Base-by-base conservation (phyloP, 164 flowering plant species). In the Amborella trichopoda region DNA sequence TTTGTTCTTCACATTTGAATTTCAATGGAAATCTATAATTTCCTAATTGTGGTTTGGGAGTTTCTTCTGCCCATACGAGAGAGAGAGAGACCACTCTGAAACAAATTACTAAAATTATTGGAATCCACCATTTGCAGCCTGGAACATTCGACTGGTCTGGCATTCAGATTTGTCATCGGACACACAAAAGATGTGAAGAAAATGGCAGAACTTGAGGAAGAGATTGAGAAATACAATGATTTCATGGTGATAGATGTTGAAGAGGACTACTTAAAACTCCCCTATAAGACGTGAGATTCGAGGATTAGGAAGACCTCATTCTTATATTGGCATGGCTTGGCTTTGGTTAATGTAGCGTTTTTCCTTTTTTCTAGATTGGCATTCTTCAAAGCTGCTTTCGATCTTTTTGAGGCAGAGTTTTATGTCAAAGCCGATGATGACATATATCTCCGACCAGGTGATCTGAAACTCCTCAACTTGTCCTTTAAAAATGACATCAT, bases 381-480 rank as follows among this genome's bases (percentile, higher is more conserved):
- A n/a, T 84, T 51, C 56, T 72, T 83, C 52, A 78, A 68, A 64
- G 94, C 85, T 28, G 88, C 88, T 12, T 83, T 53, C 48, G 65
- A 64, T 28, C 81, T 76, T 24, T 78, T 72, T 52, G 88, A 80
- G 26, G 75, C 85, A 12, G 85, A 77, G 32, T 83, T 58, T 59
- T 80, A 76, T 56, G 88, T 83, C 27, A 83, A 80, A 69, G 83
- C 76, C 51, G 81, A 76, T 59, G 94, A 83, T 55, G 81, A 72
- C 58, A 72, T 83, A 25, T 80, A 83, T 58, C 46, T 77, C 58
- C 66, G 84, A 17, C 82, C 89, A 44, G 83, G 88, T 80, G 34
- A 42, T 20, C 6, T n/a, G 9, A 17, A 1, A 11, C 16, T 49
- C 4, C 13, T 11, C 9, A 19, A 26, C 17, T n/a, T n/a, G n/a